These are phyloP conservation scores for Diaporthe nobilis DNA, from an alignment of 2,329 filamentous ascomycete species.

Conservation along the genomic window DNA sequence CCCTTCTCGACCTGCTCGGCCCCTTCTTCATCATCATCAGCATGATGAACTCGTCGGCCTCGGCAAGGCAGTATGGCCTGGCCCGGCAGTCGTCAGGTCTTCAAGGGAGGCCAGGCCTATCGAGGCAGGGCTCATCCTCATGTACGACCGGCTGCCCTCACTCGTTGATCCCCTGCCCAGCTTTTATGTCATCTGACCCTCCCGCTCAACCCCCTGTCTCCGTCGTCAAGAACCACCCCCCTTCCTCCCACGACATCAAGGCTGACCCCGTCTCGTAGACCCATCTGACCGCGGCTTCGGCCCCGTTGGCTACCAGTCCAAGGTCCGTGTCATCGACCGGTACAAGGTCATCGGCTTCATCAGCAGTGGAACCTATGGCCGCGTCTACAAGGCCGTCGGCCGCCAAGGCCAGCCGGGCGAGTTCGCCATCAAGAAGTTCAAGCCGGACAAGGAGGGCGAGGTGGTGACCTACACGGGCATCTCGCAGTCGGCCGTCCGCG, in stretches of 20 bases:
- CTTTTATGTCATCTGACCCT: slow-evolving; percentile 19
- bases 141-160: slow-evolving; percentile 35
- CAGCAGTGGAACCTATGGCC: slow-evolving; percentile 96
- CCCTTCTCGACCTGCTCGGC: background rate
- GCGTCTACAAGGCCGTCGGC: slow-evolving; percentile 94
- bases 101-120: slow-evolving; percentile 38
- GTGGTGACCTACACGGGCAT: slow-evolving; percentile 95
- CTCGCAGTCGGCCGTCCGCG: slow-evolving; percentile 95
- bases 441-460: slow-evolving; percentile 98
- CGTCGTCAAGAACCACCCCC: background rate
- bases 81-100: slow-evolving; percentile 40
- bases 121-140: slow-evolving; percentile 41
- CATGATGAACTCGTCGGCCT: slow-evolving; percentile 41
- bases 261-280: slow-evolving; percentile 62
- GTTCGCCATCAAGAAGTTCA: slow-evolving; percentile 99
- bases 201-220: background rate
- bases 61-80: slow-evolving; percentile 40
- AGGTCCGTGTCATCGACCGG: slow-evolving; percentile 90
- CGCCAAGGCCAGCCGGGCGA: slow-evolving; percentile 81
- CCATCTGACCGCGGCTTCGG: slow-evolving; percentile 64
- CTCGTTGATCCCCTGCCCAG: slow-evolving; percentile 47
- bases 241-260: background rate
- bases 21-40: background rate
- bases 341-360: slow-evolving; percentile 99
- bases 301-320: slow-evolving; percentile 73